Percentiles rank a stretch among this genome's conserved stretches.
Conservation (phyloP, 805 yeast species). For the Saccharomycopsis sp. region DNA sequence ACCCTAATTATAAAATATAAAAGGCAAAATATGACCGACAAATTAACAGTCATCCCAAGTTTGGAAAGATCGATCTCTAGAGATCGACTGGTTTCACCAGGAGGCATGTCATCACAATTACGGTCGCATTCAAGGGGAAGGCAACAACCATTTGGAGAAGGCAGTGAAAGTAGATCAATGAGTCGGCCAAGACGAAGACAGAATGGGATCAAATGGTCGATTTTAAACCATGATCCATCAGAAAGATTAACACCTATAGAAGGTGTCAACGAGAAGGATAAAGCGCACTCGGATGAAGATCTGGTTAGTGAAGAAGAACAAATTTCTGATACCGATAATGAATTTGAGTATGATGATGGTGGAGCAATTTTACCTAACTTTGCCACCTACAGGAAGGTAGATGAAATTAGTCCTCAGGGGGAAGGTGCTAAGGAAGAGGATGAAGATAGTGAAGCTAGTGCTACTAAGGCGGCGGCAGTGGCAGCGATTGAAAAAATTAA, state of each 20-base stretch:
- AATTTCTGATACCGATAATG: constrained; percentile 49
- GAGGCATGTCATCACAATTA: neutral
- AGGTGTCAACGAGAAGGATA: neutral
- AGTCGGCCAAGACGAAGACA: constrained; percentile 13
- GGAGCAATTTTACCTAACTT: constrained; percentile 52
- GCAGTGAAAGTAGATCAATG: constrained; percentile 4
- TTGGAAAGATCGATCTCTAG: constrained; percentile 2
- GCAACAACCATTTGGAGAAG: neutral
- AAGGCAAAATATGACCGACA: no score
- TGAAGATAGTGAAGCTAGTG: constrained; percentile 24
- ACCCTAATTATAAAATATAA: no score
- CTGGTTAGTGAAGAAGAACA: constrained; percentile 49
- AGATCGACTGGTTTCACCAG: constrained; percentile 6
- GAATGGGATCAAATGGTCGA: constrained; percentile 47
- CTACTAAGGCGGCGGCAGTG: constrained; percentile 3
- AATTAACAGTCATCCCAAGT: no score
- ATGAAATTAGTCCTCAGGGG: no score
- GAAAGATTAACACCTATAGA: constrained; percentile 38
- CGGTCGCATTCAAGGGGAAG: constrained; percentile 2
- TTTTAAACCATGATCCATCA: constrained; percentile 68
- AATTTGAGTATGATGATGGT: constrained; percentile 50
- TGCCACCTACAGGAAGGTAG: constrained; percentile 28
- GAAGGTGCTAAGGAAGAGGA: neutral
- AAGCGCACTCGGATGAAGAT: constrained; percentile 3
- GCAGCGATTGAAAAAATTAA: constrained; percentile 18